Evolutionary conservation across 345 rosid species (phyloP), one percentile per base, ranked within the genome.

Genomic region (Brassica carinata): DNA sequence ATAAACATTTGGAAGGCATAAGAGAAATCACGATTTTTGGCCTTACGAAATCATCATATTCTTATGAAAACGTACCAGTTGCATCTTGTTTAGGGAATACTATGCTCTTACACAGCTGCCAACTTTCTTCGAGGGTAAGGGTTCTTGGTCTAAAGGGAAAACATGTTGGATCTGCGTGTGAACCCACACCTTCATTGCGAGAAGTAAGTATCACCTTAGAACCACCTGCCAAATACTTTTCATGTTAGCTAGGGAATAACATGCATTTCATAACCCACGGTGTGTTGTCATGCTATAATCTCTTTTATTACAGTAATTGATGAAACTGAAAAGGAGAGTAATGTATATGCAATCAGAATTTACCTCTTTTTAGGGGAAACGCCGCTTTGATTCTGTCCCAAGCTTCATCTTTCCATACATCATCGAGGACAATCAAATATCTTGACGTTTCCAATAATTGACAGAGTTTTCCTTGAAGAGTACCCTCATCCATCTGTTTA

Each of bases 151-250:
- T 72, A 18, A 77, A 48, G 38, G 7, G 13, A 71, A 34, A 31
- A 69, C 77, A 1, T 31, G 59, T 61, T 9, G 79, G 78, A 79
- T 80, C 78, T 1, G 80, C 81, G 58, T 76, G 33, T 8, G 77
- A 34, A 0, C 82, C 89, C 13, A 89, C 70, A 7, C 77, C 72
- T 6, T 7, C 83, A n/a, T 85, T 77, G 13, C 88, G 86, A 34
- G 92, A 83, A 0, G 92, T 89, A 51, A 85, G 71, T 75, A 89
- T 33, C 57, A 86, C 71, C 78, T 69, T 89, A 78, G 85, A 84
- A n/a, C 80, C 62, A 57, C 67, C 67, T 0, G 58, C 23, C 62
- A 58, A 76, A 70, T 36, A 67, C 4, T 18, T 40, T 67, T 85
- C 84, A 2, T 61, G 65, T 70, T 10, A 69, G 78, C 74, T 77